Evolutionary conservation across 768 basidiomycete genomes (phyloP), one percentile per base, ranked within the genome.

Genomic region (Pisolithus microcarpus): DNA sequence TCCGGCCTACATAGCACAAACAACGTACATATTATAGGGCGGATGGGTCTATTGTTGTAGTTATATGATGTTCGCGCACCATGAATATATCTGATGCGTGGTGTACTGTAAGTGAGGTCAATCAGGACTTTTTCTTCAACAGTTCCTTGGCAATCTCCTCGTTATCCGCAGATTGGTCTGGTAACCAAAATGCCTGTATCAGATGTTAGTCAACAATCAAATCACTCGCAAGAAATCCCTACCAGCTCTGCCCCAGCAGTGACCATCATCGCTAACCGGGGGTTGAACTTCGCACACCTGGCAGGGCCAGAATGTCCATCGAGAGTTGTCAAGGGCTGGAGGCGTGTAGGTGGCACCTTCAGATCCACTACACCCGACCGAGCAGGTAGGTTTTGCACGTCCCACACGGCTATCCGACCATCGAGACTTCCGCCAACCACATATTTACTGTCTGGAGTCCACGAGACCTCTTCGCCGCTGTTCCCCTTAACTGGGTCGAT

Each of bases 371-470:
- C 66, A 7, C 79, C 82, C 4, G 72, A 62, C 52, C 73, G 70
- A 51, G 70, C 37, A 28, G 80, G 81, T 50, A 89, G 65, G 56
- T 75, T 76, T 57, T 86, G 76, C 37, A 89, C 72, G 59, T 98
- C 93, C 94, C 94, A 99, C 18, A 95, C 70, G 43, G 77, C 66
- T n/a, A 98, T 72, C 58, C 79, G 82, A 42, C 96, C 96, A 62
- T 94, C 84, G 28, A 87, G 75, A 61, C 84, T 85, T 48, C 96
- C 96, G 19, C 88, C 78, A 5, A 96, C 66, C 39, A 98, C 76
- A 60, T 79, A 99, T 65, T 89, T 89, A 67, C 91, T 92, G 65
- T 99, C 95, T 0, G 91, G 89, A 3, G 90, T 93, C 91, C 91
- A 98, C 10, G 79, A 79, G 4, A 94, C 86, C 70, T 98, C 96